A percentile compares a stretch with the other conserved stretches of the same genome.
These are phyloP conservation scores for Quercus alba DNA, from an alignment of 306 rosid genomes.

Conservation along the genomic window DNA sequence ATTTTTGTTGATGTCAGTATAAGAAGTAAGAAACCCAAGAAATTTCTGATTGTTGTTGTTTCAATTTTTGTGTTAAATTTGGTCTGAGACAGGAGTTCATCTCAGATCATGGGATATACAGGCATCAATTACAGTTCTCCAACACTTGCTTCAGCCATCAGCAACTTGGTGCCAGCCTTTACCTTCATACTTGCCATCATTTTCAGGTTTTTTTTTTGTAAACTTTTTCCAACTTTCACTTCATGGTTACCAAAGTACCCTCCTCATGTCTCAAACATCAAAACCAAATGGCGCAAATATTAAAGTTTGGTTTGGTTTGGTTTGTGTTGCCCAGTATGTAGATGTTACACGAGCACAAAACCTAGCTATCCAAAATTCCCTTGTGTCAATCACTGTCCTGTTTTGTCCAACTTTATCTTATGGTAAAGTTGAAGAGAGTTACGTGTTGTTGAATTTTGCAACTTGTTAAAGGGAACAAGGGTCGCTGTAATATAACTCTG, in stretches of 20 bases:
- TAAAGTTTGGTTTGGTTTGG: too few species aligned
- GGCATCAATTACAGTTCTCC: constrained; percentile 89
- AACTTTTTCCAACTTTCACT: neutral
- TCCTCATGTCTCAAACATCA: neutral
- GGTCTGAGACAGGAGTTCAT: constrained; percentile 51
- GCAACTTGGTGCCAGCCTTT: constrained; percentile 97
- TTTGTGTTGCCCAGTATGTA: too few species aligned
- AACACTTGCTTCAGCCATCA: constrained; percentile 84
- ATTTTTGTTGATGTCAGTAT: neutral
- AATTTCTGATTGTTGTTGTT: neutral
- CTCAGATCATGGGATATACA: constrained; percentile 86
- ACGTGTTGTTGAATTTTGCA: neutral
- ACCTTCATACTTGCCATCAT: constrained; percentile 86
- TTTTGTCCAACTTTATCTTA: neutral
- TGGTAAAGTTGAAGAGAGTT: neutral
- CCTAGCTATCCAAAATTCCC: neutral
- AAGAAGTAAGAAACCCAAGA: neutral
- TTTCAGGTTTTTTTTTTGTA: constrained; percentile 52
- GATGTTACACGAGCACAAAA: too few species aligned
- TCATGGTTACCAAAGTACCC: neutral
- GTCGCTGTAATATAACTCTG: neutral
- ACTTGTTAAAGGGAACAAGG: neutral
- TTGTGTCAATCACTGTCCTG: too few species aligned
- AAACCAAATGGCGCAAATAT: neutral
- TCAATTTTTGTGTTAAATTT: neutral